phyloP scores from a whole-genome alignment of 495 filamentous ascomycete species.

The Podospora pseudopauciseta region DNA sequence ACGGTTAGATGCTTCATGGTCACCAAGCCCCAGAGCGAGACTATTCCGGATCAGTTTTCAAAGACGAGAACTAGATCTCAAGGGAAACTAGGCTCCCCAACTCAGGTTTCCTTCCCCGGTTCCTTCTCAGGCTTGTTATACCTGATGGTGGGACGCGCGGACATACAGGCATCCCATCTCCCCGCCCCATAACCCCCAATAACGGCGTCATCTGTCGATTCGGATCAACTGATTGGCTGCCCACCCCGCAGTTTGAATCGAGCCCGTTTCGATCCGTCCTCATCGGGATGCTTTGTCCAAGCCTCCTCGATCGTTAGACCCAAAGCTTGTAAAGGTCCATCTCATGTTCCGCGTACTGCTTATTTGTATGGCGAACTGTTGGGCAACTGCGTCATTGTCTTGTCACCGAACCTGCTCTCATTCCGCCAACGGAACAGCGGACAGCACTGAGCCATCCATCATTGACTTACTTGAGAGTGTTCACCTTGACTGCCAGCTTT shows the following conservation, averaged over 20 bases:
- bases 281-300: neutral
- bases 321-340: neutral
- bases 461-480: neutral
- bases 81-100: neutral
- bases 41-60: neutral
- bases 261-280: constrained; percentile 6
- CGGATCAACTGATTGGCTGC: constrained; percentile 1
- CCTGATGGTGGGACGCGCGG: constrained; percentile 5
- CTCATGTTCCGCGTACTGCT: neutral
- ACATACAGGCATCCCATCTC: constrained; percentile 1
- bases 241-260: neutral
- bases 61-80: neutral
- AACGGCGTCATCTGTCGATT: constrained; percentile 7
- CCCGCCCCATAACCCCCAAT: neutral
- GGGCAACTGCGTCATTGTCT: neutral
- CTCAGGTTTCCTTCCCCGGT: neutral
- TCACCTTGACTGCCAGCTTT: neutral
- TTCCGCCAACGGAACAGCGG: neutral
- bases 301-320: neutral
- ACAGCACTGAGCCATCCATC: neutral
- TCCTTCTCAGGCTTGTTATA: neutral
- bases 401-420: neutral
- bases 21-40: neutral
- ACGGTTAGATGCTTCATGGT: constrained; percentile 44
- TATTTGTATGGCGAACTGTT: neutral